phyloP scores from a whole-genome alignment of 345 rosid species.

The Murraya paniculata region DNA sequence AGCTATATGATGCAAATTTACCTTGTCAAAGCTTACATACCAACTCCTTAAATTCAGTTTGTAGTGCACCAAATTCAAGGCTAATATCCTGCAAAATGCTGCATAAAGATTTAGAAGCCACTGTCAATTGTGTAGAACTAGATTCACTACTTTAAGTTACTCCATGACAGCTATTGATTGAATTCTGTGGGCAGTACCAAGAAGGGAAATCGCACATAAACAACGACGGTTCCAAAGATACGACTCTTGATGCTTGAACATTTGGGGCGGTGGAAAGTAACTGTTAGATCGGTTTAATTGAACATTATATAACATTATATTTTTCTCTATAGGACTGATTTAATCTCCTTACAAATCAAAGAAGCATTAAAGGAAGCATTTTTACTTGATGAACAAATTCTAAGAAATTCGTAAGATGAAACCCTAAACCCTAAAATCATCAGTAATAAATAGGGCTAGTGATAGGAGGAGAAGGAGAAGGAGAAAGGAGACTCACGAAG shows the following conservation, averaged over 20 bases:
- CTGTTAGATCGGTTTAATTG: not conserved
- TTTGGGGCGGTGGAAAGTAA: not conserved
- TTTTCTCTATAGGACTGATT: too few relatives aligned
- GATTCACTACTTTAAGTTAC: not conserved
- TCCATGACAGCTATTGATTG: not conserved
- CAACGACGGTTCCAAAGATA: not conserved
- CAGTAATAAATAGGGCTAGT: not conserved
- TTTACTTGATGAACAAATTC: not conserved
- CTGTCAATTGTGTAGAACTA: not conserved
- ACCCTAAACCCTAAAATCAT: not conserved
- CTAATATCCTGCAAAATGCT: conserved; percentile 75
- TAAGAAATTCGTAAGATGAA: not conserved
- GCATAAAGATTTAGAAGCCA: conserved; percentile 12
- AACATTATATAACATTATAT: too few relatives aligned
- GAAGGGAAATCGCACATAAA: not conserved
- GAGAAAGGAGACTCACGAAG: conserved; percentile 49
- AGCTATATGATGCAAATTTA: conserved; percentile 3
- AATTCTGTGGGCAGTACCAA: not conserved
- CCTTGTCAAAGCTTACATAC: conserved; percentile 41
- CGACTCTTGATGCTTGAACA: not conserved
- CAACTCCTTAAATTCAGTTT: conserved; percentile 50
- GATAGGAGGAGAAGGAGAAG: not conserved
- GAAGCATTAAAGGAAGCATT: too few relatives aligned
- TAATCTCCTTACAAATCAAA: not conserved
- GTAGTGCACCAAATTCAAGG: conserved; percentile 54